A percentile compares a stretch with the other conserved stretches of the same genome.
These are phyloP conservation scores for Exophiala calicioides DNA, from an alignment of 2,329 filamentous ascomycete genomes.

Conservation along the genomic window DNA sequence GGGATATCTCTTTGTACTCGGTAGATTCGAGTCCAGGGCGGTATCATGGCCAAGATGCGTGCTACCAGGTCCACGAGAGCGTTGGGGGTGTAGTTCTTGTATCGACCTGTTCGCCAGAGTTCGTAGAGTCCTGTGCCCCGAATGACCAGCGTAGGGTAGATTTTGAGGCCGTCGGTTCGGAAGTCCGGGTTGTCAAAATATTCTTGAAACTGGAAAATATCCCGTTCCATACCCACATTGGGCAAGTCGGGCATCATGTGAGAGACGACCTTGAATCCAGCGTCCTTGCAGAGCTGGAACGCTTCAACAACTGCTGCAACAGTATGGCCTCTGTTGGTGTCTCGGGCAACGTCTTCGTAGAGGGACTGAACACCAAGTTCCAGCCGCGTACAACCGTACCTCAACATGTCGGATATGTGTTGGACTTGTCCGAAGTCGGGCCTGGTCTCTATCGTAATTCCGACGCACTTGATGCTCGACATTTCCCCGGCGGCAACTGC, in stretches of 20 bases:
- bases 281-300: conserved; percentile 95
- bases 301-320: conserved; percentile 95
- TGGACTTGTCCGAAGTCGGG: conserved; percentile 96
- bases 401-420: conserved; percentile 92
- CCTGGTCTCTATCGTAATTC: conserved; percentile 96
- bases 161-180: conserved; percentile 94
- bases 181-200: conserved; percentile 98
- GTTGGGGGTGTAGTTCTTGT: conserved; percentile 98
- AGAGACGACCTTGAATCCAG: conserved; percentile 97
- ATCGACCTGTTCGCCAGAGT: conserved; percentile 92
- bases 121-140: conserved; percentile 95
- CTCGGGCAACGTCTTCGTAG: conserved; percentile 97
- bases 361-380: conserved; percentile 95
- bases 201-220: conserved; percentile 93
- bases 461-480: conserved; percentile 96
- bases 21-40: conserved; percentile 98
- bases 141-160: conserved; percentile 96
- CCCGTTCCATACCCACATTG: conserved; percentile 97
- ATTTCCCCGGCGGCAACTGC: conserved; percentile 92
- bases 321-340: conserved; percentile 95
- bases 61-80: conserved; percentile 93
- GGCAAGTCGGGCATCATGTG: conserved; percentile 99
- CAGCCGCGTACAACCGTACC: conserved; percentile 94
- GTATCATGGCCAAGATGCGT: conserved; percentile 89
- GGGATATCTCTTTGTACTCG: conserved; percentile 97